phyloP scores from a whole-genome alignment of 345 rosid genomes.

The Adansonia digitata region DNA sequence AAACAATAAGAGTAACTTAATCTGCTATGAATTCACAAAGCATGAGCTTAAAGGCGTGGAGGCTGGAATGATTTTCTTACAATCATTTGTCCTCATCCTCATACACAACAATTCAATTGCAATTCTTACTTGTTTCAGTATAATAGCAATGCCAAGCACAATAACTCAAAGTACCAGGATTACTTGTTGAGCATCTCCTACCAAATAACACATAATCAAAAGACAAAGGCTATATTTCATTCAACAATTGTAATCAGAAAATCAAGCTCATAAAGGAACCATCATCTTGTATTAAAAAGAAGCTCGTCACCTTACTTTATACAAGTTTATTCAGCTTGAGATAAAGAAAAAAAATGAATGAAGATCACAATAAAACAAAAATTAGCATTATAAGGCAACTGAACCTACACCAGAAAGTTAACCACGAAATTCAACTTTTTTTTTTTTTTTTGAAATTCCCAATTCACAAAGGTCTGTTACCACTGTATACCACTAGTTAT shows the following conservation, averaged over 20 bases:
- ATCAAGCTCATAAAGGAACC: constrained; percentile 19
- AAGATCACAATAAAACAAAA: constrained; percentile 26
- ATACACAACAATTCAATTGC: neutral
- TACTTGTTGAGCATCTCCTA: neutral
- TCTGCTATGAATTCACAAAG: neutral
- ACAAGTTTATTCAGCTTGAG: constrained; percentile 31
- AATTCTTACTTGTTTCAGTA: neutral
- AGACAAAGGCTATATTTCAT: constrained; percentile 11
- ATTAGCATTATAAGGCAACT: constrained; percentile 26
- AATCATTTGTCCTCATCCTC: neutral
- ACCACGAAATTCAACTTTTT: constrained; percentile 20
- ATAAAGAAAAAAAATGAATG: constrained; percentile 19
- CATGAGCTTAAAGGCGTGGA: neutral
- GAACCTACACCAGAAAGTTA: constrained; percentile 20
- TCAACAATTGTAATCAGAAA: neutral
- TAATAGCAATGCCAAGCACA: neutral
- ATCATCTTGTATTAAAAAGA: constrained; percentile 18
- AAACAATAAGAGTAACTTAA: neutral
- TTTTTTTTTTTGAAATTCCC: constrained; percentile 22
- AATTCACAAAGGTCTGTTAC: constrained; percentile 20
- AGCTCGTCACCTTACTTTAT: constrained; percentile 23
- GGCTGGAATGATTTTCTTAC: neutral
- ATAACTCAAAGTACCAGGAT: too few species aligned
- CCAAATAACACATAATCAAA: neutral
- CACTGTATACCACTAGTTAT: constrained; percentile 12